phyloP scores from a whole-genome alignment of 1,284 basidiomycete genomes.

The Melanopsichium pennsylvanicum region DNA sequence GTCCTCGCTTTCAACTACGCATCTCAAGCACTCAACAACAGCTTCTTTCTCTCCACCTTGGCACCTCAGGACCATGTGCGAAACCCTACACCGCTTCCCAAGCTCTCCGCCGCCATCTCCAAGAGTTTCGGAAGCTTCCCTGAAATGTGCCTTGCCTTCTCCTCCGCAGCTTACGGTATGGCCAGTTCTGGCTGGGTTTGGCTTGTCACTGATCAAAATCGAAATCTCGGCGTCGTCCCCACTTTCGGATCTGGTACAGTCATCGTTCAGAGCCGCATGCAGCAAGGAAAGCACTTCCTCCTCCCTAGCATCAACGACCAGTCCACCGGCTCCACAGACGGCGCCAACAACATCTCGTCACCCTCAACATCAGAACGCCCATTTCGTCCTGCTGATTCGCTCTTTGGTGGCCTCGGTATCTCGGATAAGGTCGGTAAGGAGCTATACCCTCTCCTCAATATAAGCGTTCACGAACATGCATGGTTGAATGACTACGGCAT shows the following conservation, averaged over 20 bases:
- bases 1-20: conserved; percentile 89
- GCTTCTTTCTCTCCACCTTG: conserved; percentile 87
- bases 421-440: conserved; percentile 69
- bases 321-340: conserved; percentile 21
- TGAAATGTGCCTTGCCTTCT: conserved; percentile 79
- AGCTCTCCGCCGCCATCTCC: conserved; percentile 69
- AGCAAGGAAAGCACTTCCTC: conserved; percentile 48
- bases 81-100: conserved; percentile 36
- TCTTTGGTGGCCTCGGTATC: conserved; percentile 35
- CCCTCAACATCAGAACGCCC: conserved; percentile 45
- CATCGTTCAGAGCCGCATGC: conserved; percentile 71
- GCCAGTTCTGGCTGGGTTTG: conserved; percentile 83
- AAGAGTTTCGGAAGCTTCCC: conserved; percentile 74
- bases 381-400: conserved; percentile 20
- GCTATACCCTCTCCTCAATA: conserved; percentile 81
- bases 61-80: conserved; percentile 36
- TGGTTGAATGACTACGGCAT: conserved; percentile 91
- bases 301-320: conserved; percentile 55
- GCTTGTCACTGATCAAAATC: conserved; percentile 78
- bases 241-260: conserved; percentile 91
- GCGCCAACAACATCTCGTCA: conserved; percentile 48
- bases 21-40: conserved; percentile 90
- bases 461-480: conserved; percentile 87
- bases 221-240: conserved; percentile 76
- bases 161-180: conserved; percentile 78